Evolutionary conservation across 2,329 filamentous ascomycete species (phyloP).

Genomic region (Ophiocordyceps robertsii): DNA sequence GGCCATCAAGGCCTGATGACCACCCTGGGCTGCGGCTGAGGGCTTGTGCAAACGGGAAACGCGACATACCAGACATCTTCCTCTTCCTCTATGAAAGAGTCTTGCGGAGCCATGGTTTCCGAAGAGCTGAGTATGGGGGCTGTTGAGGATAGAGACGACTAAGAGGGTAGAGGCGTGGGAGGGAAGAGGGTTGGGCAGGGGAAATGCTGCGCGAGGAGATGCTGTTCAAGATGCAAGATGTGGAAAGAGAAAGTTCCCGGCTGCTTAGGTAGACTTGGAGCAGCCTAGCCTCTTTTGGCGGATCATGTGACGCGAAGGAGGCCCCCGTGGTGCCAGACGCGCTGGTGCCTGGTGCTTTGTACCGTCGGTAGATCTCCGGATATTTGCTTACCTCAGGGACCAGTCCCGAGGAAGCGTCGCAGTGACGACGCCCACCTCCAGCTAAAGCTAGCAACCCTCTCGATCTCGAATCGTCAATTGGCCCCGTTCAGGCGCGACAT

Average conservation of each 20-base stretch:
- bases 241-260: conserved; percentile 7
- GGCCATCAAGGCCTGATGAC: not conserved
- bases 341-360: too few relatives aligned
- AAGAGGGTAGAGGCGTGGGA: not conserved
- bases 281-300: conserved; percentile 2
- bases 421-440: not conserved
- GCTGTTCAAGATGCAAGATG: conserved; percentile 4
- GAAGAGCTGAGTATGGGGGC: conserved; percentile 5
- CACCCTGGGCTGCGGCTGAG: not conserved
- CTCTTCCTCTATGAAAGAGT: conserved; percentile 59
- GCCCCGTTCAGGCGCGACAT: conserved; percentile 18
- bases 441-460: not conserved
- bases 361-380: not conserved
- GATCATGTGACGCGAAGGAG: conserved; percentile 10
- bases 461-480: conserved; percentile 26
- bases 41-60: conserved; percentile 1
- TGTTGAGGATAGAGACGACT: conserved; percentile 4
- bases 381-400: not conserved
- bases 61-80: conserved; percentile 51
- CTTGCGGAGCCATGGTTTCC: conserved; percentile 50
- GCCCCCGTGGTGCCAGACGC: not conserved
- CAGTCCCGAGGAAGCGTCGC: not conserved
- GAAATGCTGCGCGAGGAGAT: conserved; percentile 8
- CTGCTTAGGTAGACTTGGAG: conserved; percentile 8
- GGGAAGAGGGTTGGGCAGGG: conserved; percentile 10